Evolutionary conservation across 768 basidiomycete genomes (phyloP).

Genomic region (Boletus rubescentipes): DNA sequence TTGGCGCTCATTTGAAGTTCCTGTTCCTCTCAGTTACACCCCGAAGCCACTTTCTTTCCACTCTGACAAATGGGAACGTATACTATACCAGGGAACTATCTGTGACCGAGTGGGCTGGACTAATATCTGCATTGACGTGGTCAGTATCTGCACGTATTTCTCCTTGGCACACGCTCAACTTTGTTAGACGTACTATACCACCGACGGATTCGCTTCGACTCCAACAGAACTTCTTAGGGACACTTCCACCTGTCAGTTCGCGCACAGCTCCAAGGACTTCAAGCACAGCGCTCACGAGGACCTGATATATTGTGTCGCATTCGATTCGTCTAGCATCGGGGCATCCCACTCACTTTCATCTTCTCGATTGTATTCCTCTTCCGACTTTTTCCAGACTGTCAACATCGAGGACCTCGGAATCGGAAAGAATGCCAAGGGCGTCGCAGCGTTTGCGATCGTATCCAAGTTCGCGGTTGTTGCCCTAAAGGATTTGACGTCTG

Average conservation of each 20-base stretch:
- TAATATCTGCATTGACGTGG: conserved; percentile 70
- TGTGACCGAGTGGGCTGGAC: conserved; percentile 61
- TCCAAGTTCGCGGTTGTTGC: conserved; percentile 93
- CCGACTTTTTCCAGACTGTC: conserved; percentile 73
- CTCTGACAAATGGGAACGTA: conserved; percentile 72
- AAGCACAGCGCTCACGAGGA: conserved; percentile 71
- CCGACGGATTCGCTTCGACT: conserved; percentile 69
- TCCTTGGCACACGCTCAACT: conserved; percentile 7
- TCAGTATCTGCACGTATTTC: conserved; percentile 21
- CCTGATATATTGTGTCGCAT: conserved; percentile 89
- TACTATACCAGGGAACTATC: conserved; percentile 74
- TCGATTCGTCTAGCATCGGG: conserved; percentile 54
- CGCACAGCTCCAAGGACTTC: conserved; percentile 83
- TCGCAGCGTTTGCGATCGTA: conserved; percentile 92
- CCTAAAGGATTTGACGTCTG: conserved; percentile 62
- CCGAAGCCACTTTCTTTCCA: conserved; percentile 82
- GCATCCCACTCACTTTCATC: conserved; percentile 47
- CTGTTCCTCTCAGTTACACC: conserved; percentile 46
- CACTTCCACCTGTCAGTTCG: conserved; percentile 82
- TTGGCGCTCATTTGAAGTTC: conserved; percentile 81
- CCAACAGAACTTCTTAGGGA: conserved; percentile 63
- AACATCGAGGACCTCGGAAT: conserved; percentile 86
- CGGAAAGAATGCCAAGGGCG: conserved; percentile 79
- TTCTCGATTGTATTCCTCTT: conserved; percentile 76
- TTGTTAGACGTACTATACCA: conserved; percentile 83